Percentiles rank a stretch among this genome's conserved stretches.
Conservation (phyloP, 2,329 filamentous ascomycete species). For the Phialophora expanda region DNA sequence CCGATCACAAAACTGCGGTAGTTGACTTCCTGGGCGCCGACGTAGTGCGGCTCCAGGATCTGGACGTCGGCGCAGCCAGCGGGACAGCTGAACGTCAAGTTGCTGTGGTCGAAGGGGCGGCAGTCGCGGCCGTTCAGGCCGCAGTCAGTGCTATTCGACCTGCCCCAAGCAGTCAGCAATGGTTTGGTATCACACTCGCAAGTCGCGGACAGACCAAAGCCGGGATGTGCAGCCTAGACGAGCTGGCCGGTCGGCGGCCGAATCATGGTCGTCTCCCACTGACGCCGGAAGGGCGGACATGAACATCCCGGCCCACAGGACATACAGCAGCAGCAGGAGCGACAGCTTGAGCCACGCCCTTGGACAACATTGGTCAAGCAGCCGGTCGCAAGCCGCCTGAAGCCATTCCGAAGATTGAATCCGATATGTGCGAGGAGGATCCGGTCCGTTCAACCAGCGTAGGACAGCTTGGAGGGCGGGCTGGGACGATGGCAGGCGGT, state of each 20-base stretch:
- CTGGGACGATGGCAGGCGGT: not conserved
- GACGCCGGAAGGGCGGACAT: constrained; percentile 1
- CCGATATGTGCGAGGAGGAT: constrained; percentile 5
- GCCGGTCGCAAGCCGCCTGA: constrained; percentile 11
- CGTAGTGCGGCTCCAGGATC: constrained; percentile 60
- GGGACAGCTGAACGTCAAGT: constrained; percentile 63
- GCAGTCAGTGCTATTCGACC: constrained; percentile 45
- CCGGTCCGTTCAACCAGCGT: constrained; percentile 10
- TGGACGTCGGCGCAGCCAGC: constrained; percentile 60
- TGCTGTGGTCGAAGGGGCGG: constrained; percentile 60
- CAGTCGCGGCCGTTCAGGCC: constrained; percentile 63
- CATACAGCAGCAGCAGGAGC: constrained; percentile 3
- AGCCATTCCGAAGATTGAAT: constrained; percentile 19
- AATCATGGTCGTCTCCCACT: not conserved
- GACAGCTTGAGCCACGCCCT: constrained; percentile 6
- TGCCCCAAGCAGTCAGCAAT: constrained; percentile 8
- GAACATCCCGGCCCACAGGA: constrained; percentile 9
- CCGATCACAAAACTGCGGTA: constrained; percentile 63
- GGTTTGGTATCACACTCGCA: too few species aligned
- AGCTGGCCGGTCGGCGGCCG: not conserved
- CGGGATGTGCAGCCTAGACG: constrained; percentile 10
- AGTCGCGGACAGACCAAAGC: constrained; percentile 3
- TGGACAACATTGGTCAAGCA: not conserved
- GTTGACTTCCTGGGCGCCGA: constrained; percentile 61
- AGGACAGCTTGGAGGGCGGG: constrained; percentile 1